Evolutionary conservation across 352 stramenopile species (phyloP), one percentile per base, ranked within the genome.

Genomic region (Pythium aquatile): DNA sequence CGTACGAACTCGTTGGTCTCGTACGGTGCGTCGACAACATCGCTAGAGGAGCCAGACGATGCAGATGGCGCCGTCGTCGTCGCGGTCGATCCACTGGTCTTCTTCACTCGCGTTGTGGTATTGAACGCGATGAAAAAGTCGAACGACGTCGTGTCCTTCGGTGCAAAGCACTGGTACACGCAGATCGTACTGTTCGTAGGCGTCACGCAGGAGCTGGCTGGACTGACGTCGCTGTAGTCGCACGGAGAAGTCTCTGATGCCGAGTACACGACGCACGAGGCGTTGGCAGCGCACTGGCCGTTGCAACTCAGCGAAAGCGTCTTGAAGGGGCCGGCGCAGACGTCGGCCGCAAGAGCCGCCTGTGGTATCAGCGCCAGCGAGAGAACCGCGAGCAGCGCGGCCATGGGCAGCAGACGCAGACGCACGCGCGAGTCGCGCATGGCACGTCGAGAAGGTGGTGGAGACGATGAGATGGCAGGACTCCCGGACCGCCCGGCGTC

Each of bases 1-100:
- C 40, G 35, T 26, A 70, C 52, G 35, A 65, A 70, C n/a, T 70
- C 51, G 51, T 65, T 70, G n/a, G 35, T 58, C 28, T 70, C 55
- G 37, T 49, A 70, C 17, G 63, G 57, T 40, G 20, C 16, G 39
- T 60, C 52, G 26, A 26, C 57, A 29, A 42, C 26, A 16, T 16
- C 49, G 40, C n/a, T 33, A n/a, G 17, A 5, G 2, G 24, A 53
- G 16, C 35, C 17, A 26, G 11, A 28, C 0, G 42, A 8, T 5
- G 44, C 6, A 1, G 17, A 8, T 26, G 40, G 4, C 4, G 44
- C 24, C 6, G 44, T 51, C 17, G 5, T 30, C 17, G 20, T 30
- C n/a, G 20, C n/a, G 1, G 44, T 32, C 20, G 44, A 42, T 8
- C 33, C 16, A 30, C 9, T 11, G 5, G 44, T 32, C n/a, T 51